Percentiles rank a stretch among this genome's conserved stretches.
Evolutionary conservation across 2,329 filamentous ascomycete species (phyloP).

Genomic region (Bipolaris oryzae): DNA sequence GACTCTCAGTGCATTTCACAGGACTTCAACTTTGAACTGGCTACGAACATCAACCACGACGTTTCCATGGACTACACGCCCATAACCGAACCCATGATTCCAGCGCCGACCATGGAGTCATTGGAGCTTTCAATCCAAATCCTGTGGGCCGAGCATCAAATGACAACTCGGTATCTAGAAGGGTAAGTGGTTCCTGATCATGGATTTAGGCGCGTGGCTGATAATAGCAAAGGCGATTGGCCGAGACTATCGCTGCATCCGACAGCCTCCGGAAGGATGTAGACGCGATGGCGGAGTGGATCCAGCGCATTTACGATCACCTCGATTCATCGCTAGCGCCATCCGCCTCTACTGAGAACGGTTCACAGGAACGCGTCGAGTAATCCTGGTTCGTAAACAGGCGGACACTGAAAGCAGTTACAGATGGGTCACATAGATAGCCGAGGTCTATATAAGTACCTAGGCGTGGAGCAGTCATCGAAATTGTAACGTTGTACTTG

Average conservation of each 20-base stretch:
- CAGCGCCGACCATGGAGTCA: neutral
- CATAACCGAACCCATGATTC: neutral
- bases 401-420: neutral
- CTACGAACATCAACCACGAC: neutral
- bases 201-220: neutral
- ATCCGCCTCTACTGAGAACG: neutral
- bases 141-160: neutral
- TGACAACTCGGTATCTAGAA: neutral
- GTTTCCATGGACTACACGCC: neutral
- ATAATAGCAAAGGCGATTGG: neutral
- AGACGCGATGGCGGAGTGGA: slow-evolving; percentile 1
- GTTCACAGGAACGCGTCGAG: neutral
- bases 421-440: too few relatives aligned
- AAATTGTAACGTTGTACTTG: too few relatives aligned
- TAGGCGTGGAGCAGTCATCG: too few relatives aligned
- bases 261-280: slow-evolving; percentile 2
- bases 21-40: neutral
- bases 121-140: neutral
- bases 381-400: neutral
- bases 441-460: too few relatives aligned
- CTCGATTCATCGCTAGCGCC: neutral
- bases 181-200: neutral
- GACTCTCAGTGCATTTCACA: neutral
- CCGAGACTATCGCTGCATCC: neutral
- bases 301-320: neutral